Evolutionary conservation across 768 basidiomycete genomes (phyloP).

Genomic region (Gloeophyllum trabeum): DNA sequence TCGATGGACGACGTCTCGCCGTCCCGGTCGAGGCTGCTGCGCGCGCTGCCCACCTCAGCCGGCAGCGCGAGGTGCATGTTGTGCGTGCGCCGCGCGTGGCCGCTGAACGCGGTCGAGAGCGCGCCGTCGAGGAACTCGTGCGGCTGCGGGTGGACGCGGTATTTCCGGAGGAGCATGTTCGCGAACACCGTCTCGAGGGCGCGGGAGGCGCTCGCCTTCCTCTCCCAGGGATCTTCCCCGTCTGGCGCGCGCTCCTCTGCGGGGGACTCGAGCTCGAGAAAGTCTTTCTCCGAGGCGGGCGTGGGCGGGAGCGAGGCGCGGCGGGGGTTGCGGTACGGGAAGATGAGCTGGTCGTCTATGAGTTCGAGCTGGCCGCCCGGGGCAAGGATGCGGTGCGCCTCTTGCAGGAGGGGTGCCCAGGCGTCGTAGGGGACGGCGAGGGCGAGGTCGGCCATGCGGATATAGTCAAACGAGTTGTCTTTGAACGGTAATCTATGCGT

Average conservation of each 20-base stretch:
- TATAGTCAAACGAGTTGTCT: constrained; percentile 53
- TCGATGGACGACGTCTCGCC: no score
- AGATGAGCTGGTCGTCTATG: constrained; percentile 61
- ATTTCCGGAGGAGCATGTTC: constrained; percentile 43
- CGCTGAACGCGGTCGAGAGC: constrained; percentile 41
- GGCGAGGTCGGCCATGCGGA: constrained; percentile 61
- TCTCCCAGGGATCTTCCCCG: no score
- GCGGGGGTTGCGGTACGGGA: constrained; percentile 37
- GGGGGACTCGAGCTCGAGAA: no score
- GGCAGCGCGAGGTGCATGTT: constrained; percentile 47
- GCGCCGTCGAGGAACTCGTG: constrained; percentile 34
- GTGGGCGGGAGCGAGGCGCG: constrained; percentile 12
- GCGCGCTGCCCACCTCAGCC: no score
- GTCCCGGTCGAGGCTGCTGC: no score
- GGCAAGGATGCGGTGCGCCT: constrained; percentile 52
- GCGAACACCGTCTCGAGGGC: constrained; percentile 41
- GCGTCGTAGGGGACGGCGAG: constrained; percentile 47
- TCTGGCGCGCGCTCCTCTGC: no score
- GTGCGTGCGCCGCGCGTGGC: constrained; percentile 28
- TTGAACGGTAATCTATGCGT: constrained; percentile 50
- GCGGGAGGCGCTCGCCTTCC: constrained; percentile 26
- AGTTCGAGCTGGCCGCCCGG: constrained; percentile 58
- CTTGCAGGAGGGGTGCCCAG: constrained; percentile 49
- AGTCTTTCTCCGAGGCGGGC: no score
- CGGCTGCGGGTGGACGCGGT: constrained; percentile 40